Base-by-base conservation (phyloP, 768 basidiomycete species). In the Lentinula boryana region DNA sequence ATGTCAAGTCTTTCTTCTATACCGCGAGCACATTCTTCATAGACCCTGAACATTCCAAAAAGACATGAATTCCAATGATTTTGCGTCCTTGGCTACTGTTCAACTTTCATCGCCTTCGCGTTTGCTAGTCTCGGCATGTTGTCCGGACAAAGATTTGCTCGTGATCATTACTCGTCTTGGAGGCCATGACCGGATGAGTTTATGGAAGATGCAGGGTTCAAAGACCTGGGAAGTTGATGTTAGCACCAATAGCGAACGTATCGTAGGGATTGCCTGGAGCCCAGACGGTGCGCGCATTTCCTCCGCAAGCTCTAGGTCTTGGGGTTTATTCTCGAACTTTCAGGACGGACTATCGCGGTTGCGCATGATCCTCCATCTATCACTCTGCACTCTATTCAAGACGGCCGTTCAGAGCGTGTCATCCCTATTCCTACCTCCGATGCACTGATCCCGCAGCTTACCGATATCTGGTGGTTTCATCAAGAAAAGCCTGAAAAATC, bases 151-250 rank as follows among this genome's bases (percentile, higher is more conserved):
- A 70, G 91, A 93, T 71, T 76, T 93, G 44, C 73, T 92, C 4
- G 75, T 86, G 31, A 74, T 91, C 7, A 75, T 92, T 54, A 85
- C 86, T 61, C 81, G 84, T 32, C 75, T 87, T 27, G 88, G 85
- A 35, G 84, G 84, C 35, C 80, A 81, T 63, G 89, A 91, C 67
- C 80, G 84, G 62, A 71, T 93, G 68, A 84, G 85, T 64, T 76
- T 94, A 40, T 94, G 89, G 89, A 92, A 90, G 66, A 82, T 86
- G 70, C 85, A 88, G 64, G 90, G 91, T 16, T 74, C 84, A 6
- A 92, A 85, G 71, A 85, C 87, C 63, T 94, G 92, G 92, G 91
- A 93, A 67, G 78, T 90, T 40, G 86, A 87, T 65, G 77, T 88
- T 43, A 83, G 81, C 33, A 64, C 69, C 38, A 74, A 76, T 44